Base-by-base conservation (phyloP, 108 stramenopile genomes). In the Cyclotella cryptica region DNA sequence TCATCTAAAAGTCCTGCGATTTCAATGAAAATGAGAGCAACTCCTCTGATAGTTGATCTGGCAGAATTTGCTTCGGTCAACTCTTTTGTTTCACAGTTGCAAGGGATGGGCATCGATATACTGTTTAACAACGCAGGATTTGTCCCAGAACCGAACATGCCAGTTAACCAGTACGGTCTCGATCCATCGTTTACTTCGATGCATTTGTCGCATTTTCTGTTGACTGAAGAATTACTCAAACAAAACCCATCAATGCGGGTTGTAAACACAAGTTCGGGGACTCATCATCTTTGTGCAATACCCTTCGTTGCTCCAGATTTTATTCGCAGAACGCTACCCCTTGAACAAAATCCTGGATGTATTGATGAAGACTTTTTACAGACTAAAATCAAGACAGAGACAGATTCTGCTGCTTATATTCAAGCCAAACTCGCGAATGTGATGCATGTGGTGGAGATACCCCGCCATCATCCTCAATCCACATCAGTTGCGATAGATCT, bases 41-140 rank as follows among this genome's bases (percentile, higher is more conserved):
- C 47, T 40, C 65, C 81, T 14, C 42, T 79, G 35, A 14, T 66
- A 26, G 29, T 83, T 42, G 81, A 83, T 55, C 43, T 83, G 26
- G 64, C 72, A 22, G 43, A 60, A 12, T 83, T 83, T 28, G 78
- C 74, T 13, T 83, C 81, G 7, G 81, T 83, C 6, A 49, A 46
- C 40, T 57, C 72, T 21, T 78, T 78, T 60, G 77, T 71, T 8
- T 43, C 45, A 26, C 41, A 60, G 51, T 40, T 83, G 21, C 26
- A 22, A 43, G 55, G 46, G 35, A 53, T 43, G 18, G 28, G 46
- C 10, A 60, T 54, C 15, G 78, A 72, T 53, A 65, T 61, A 3
- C 18, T 83, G 22, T 67, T 79, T 43, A 83, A 83, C 72, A 83
- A 83, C 26, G 81, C 81, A 10, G 81, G 81, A 10, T 68, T 52